Percentiles rank a stretch among this genome's conserved stretches.
Evolutionary conservation across 805 yeast genomes (phyloP).

Genomic region (Starmerella lactis-condensi): DNA sequence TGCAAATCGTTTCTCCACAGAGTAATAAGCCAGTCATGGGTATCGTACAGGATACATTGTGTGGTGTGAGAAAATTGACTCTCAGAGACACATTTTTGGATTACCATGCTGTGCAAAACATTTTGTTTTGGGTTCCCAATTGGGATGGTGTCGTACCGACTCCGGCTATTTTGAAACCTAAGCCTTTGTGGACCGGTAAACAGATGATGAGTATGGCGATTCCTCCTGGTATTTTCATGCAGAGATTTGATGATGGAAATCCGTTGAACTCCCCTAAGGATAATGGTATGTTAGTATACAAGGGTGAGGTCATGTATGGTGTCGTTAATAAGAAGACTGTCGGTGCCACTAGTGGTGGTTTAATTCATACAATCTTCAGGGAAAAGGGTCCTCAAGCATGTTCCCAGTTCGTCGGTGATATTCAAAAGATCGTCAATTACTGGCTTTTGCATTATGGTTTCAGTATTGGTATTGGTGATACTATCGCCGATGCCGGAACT

Average conservation of each 20-base stretch:
- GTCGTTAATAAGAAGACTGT: slow-evolving; percentile 96
- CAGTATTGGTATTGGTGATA: slow-evolving; percentile 98
- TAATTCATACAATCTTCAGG: slow-evolving; percentile 91
- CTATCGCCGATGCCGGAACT: slow-evolving; percentile 93
- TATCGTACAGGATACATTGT: slow-evolving; percentile 94
- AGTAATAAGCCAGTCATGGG: slow-evolving; percentile 99
- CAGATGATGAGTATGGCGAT: slow-evolving; percentile 82
- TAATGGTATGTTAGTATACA: slow-evolving; percentile 83
- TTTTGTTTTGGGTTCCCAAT: slow-evolving; percentile 91
- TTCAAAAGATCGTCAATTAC: slow-evolving; percentile 87
- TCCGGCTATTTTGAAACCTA: slow-evolving; percentile 86
- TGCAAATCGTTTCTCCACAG: slow-evolving; percentile 95
- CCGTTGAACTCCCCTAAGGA: slow-evolving; percentile 74
- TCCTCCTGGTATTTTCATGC: slow-evolving; percentile 89
- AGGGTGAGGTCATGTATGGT: slow-evolving; percentile 95
- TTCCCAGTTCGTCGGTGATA: slow-evolving; percentile 75
- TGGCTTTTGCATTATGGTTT: slow-evolving; percentile 95
- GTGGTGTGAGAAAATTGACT: slow-evolving; percentile 94
- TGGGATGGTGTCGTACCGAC: slow-evolving; percentile 98
- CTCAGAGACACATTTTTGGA: slow-evolving; percentile 75
- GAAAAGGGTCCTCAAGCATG: slow-evolving; percentile 88
- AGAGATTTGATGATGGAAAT: slow-evolving; percentile 79
- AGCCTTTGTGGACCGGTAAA: slow-evolving; percentile 95
- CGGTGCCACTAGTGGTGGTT: slow-evolving; percentile 96
- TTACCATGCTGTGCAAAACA: slow-evolving; percentile 87